phyloP scores from a whole-genome alignment of 2,329 filamentous ascomycete genomes.

The Aspergillus quadrilineatus region DNA sequence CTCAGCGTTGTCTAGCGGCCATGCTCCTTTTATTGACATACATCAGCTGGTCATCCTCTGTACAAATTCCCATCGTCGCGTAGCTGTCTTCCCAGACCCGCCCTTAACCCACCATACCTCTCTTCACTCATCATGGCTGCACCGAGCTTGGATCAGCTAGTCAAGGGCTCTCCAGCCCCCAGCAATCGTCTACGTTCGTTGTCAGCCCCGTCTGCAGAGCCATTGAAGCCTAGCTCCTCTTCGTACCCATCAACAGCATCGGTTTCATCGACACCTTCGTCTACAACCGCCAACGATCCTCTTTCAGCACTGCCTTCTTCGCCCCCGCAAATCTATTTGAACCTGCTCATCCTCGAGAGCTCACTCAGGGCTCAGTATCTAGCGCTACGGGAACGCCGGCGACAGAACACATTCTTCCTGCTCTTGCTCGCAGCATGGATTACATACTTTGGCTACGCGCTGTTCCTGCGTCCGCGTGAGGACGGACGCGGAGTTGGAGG shows the following conservation, averaged over 20 bases:
- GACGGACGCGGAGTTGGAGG: conserved; percentile 89
- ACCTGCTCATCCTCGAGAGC: conserved; percentile 93
- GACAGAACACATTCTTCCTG: conserved; percentile 92
- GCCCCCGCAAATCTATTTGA: conserved; percentile 95
- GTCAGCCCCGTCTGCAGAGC: conserved; percentile 26
- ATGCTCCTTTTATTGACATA: conserved; percentile 14
- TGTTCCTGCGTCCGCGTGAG: conserved; percentile 94
- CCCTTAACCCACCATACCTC: conserved; percentile 10
- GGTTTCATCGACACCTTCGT: conserved; percentile 47
- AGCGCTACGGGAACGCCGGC: conserved; percentile 78
- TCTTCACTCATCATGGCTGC: conserved; percentile 54
- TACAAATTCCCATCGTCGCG: neutral
- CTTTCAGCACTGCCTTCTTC: conserved; percentile 81
- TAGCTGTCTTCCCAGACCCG: neutral
- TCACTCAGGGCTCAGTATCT: conserved; percentile 92
- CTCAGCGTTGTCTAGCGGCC: conserved; percentile 30
- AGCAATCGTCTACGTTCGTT: conserved; percentile 45
- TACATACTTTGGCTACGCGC: conserved; percentile 78
- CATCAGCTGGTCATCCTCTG: neutral
- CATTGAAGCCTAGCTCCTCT: conserved; percentile 20
- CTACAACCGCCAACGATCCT: conserved; percentile 60
- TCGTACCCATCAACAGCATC: conserved; percentile 20
- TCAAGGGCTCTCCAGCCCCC: conserved; percentile 80
- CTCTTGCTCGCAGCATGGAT: conserved; percentile 78
- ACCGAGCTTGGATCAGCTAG: conserved; percentile 74